Evolutionary conservation across 139 green algal species (phyloP), one percentile per base, ranked within the genome.

Genomic region (Chlamydomonas incerta): DNA sequence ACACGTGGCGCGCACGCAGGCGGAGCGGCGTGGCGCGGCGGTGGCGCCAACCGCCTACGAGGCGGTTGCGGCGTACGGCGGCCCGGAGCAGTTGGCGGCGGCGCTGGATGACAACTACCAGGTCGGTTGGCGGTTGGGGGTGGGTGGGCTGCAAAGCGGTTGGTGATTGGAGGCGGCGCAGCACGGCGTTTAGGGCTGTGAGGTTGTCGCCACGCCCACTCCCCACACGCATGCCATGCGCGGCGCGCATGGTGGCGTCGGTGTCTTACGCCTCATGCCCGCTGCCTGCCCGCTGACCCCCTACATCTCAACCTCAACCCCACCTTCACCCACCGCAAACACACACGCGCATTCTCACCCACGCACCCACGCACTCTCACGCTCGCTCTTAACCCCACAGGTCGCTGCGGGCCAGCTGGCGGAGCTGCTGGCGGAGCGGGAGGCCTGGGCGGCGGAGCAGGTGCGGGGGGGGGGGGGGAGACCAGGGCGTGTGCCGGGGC

Each of bases 1-100:
- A n/a, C n/a, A n/a, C n/a, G n/a, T n/a, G n/a, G n/a, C n/a, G n/a
- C n/a, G n/a, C n/a, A n/a, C 34, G 2, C 76, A 83, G 76, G 66
- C 14, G 0, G 6, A 41, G 24, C 66, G 66, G 21, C 80, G 80
- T 50, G 66, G 75, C 0, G 55, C 75, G 6, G 66, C n/a, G 33
- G 76, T 83, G 14, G 68, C 37, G 15, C 85, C 63, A 31, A 62
- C 76, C 52, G 67, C 80, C 11, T n/a, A 85, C 17, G 87, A 85
- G 5, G 73, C 77, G 23, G n/a, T 81, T 24, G 4, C 76, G 24
- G 62, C 28, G 74, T 83, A 80, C 47, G 69, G 34, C 52, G 35
- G 33, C 31, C 35, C 26, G 34, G 72, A 69, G 72, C 21, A 71
- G 74, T 35, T 71, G 57, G 57, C 57, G n/a, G 74, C 31, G 26